These are phyloP conservation scores for Lentithecium fluviatile DNA, from an alignment of 495 filamentous ascomycete species.

Conservation along the genomic window DNA sequence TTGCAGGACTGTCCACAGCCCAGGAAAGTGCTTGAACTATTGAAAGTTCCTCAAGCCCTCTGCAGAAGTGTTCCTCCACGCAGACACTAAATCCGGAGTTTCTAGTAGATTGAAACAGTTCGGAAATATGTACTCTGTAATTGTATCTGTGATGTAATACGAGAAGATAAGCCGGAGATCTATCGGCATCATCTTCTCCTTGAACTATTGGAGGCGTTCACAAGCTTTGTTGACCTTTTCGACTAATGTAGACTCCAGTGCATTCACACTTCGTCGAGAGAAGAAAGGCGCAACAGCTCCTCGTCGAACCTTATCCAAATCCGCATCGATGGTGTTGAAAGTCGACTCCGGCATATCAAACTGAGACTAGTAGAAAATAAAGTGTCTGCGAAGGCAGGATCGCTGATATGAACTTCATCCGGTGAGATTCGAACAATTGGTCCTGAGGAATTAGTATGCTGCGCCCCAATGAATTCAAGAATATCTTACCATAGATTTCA, in stretches of 20 bases:
- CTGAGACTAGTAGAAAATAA: background rate
- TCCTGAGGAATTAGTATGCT: no score
- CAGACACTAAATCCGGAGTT: background rate
- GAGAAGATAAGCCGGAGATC: background rate
- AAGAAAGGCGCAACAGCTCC: background rate
- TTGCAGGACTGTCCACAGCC: no score
- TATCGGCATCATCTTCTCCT: no score
- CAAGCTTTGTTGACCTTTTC: background rate
- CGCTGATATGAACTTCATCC: no score
- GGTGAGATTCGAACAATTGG: no score
- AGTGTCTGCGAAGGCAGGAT: no score
- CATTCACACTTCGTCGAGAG: background rate
- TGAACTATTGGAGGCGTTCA: background rate
- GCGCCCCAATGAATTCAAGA: no score
- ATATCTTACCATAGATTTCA: no score
- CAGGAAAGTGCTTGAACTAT: no score
- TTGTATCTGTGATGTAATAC: background rate
- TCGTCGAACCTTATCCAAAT: background rate
- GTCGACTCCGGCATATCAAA: background rate
- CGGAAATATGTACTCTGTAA: background rate
- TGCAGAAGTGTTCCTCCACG: no score
- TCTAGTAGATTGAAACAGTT: background rate
- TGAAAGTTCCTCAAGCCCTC: no score
- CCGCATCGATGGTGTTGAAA: background rate
- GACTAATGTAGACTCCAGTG: background rate